Evolutionary conservation across 2,329 filamentous ascomycete genomes (phyloP).

Genomic region (Elsinoe ampelina): DNA sequence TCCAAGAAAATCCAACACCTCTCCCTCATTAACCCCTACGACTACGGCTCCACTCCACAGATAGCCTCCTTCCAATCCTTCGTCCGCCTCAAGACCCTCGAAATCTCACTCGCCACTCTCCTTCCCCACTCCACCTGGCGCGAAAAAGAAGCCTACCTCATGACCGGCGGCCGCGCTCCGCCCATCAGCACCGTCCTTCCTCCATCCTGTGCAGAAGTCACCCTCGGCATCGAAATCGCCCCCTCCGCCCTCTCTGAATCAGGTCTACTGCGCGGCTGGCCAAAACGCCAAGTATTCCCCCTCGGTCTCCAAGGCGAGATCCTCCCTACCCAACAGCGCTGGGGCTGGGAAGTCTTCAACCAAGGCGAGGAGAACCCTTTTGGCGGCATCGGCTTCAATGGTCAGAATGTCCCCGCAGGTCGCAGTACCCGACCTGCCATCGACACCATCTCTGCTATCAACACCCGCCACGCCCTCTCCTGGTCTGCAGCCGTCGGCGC

Average conservation of each 20-base stretch:
- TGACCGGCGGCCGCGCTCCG: conserved; percentile 1
- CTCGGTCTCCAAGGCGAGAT: background rate
- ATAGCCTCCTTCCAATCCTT: background rate
- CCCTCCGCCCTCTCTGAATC: background rate
- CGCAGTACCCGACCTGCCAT: background rate
- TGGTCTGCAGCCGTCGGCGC: background rate
- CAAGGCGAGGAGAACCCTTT: background rate
- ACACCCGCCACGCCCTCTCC: background rate
- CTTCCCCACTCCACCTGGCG: conserved; percentile 2
- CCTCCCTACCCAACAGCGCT: background rate
- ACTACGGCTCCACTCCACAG: conserved; percentile 1
- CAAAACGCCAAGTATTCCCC: conserved; percentile 6
- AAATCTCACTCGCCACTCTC: conserved; percentile 5
- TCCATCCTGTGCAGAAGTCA: background rate
- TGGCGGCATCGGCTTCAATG: background rate
- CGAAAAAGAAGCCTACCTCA: conserved; percentile 6
- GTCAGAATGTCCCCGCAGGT: background rate
- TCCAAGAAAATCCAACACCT: background rate
- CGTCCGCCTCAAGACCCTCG: conserved; percentile 4
- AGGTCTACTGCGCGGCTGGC: background rate
- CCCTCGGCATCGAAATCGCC: conserved; percentile 1
- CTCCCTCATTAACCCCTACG: background rate
- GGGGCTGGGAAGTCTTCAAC: conserved; percentile 1
- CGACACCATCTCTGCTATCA: background rate
- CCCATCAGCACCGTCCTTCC: background rate